Evolutionary conservation across 768 basidiomycete species (phyloP).

Genomic region (Lenzites betulinus): DNA sequence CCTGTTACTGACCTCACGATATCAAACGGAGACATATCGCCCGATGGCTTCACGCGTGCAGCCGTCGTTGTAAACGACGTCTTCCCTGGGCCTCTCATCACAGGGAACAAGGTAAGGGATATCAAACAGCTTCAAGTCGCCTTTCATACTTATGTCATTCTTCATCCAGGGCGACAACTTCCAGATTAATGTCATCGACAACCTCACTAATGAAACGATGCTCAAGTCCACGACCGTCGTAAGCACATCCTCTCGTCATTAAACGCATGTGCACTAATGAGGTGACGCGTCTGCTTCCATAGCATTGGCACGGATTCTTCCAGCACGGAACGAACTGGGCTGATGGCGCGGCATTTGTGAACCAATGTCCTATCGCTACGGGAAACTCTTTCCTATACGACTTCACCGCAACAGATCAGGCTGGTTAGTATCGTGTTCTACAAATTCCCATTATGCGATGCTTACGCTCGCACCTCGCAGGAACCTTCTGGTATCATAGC

Average conservation of each 20-base stretch:
- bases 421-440: slow-evolving; percentile 19
- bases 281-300: background rate
- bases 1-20: slow-evolving; percentile 30
- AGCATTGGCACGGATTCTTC: slow-evolving; percentile 53
- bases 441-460: background rate
- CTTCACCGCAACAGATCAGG: slow-evolving; percentile 33
- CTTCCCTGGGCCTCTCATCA: slow-evolving; percentile 28
- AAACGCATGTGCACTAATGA: background rate
- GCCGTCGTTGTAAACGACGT: slow-evolving; percentile 23
- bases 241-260: background rate
- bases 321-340: slow-evolving; percentile 46
- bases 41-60: slow-evolving; percentile 35
- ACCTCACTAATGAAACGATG: slow-evolving; percentile 24
- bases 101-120: slow-evolving; percentile 25
- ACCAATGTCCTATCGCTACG: slow-evolving; percentile 39
- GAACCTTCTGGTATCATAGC: slow-evolving; percentile 44
- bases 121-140: too few relatives aligned
- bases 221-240: slow-evolving; percentile 26
- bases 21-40: slow-evolving; percentile 31
- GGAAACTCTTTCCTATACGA: slow-evolving; percentile 45
- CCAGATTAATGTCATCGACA: slow-evolving; percentile 22
- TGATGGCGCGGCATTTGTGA: slow-evolving; percentile 51
- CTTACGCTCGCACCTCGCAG: slow-evolving; percentile 1
- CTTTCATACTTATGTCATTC: too few relatives aligned
- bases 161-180: background rate